phyloP scores from a whole-genome alignment of 805 yeast species.

The Kuraishia capsulata region DNA sequence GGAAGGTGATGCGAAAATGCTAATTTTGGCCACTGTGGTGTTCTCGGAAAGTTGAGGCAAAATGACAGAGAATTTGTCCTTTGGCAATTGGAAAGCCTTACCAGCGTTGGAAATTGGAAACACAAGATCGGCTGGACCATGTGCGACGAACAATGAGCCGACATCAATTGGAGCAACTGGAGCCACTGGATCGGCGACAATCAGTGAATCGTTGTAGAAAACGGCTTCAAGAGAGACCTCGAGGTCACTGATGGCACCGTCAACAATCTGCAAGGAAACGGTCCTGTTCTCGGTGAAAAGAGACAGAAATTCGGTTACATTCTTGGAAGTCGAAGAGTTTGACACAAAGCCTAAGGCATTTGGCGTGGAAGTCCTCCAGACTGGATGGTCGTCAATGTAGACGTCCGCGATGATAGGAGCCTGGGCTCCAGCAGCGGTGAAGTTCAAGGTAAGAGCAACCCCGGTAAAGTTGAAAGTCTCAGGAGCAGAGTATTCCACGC shows the following conservation, averaged over 20 bases:
- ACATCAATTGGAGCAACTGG: slow-evolving; percentile 6
- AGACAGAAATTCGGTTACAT: slow-evolving; percentile 17
- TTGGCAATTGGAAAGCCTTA: slow-evolving; percentile 13
- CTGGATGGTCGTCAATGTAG: slow-evolving; percentile 14
- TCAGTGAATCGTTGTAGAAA: slow-evolving; percentile 13
- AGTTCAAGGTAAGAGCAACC: slow-evolving; percentile 18
- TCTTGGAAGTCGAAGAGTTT: slow-evolving; percentile 15
- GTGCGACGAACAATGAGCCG: slow-evolving; percentile 10
- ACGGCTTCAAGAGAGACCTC: slow-evolving; percentile 14
- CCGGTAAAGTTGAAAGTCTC: slow-evolving; percentile 15
- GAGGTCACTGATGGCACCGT: slow-evolving; percentile 13
- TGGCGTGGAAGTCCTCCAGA: slow-evolving; percentile 23
- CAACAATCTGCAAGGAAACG: slow-evolving; percentile 13
- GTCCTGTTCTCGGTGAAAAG: slow-evolving; percentile 10
- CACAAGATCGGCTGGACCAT: slow-evolving; percentile 16
- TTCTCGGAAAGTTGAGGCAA: slow-evolving; percentile 15
- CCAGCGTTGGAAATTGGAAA: slow-evolving; percentile 14
- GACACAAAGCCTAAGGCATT: slow-evolving; percentile 11
- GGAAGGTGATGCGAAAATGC: slow-evolving; percentile 19
- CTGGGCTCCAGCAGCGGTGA: slow-evolving; percentile 14
- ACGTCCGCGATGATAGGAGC: slow-evolving; percentile 16
- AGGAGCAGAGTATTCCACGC: slow-evolving; percentile 6
- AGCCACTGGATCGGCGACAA: slow-evolving; percentile 4
- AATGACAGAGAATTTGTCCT: slow-evolving; percentile 11
- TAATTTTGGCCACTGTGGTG: slow-evolving; percentile 16